A percentile compares a stretch with the other conserved stretches of the same genome.
Conservation (phyloP, 139 green algal genomes). For the Nannochloris sp. region DNA sequence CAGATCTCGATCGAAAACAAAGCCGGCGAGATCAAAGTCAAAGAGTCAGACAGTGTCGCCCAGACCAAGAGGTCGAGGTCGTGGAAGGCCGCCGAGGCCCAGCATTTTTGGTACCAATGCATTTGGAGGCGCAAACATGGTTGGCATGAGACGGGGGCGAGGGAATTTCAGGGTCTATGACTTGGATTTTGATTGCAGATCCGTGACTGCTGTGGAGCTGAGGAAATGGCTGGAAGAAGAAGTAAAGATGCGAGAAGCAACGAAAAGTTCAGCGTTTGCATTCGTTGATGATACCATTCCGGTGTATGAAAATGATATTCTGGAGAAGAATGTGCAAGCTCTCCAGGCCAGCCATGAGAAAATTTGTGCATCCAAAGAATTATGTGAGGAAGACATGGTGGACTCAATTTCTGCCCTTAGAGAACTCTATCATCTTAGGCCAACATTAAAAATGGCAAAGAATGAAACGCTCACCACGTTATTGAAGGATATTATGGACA, state of each 20-base stretch:
- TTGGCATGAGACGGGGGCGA: not conserved
- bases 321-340: not conserved
- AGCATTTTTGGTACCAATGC: not conserved
- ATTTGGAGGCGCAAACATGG: not conserved
- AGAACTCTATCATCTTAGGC: slow-evolving; percentile 28
- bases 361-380: not conserved
- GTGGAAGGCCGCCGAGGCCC: not conserved
- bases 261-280: slow-evolving; percentile 17
- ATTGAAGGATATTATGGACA: slow-evolving; percentile 18
- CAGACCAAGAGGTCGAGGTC: not conserved
- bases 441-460: slow-evolving; percentile 14
- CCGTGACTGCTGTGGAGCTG: slow-evolving; percentile 17
- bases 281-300: slow-evolving; percentile 3
- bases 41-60: not conserved
- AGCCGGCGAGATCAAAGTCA: not conserved
- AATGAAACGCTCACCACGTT: slow-evolving; percentile 13
- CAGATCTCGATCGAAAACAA: not conserved
- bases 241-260: slow-evolving; percentile 7
- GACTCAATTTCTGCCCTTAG: slow-evolving; percentile 19
- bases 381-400: not conserved
- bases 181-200: slow-evolving; percentile 13
- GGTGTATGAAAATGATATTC: not conserved
- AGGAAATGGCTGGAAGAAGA: slow-evolving; percentile 17
- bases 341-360: not conserved
- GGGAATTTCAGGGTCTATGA: slow-evolving; percentile 5